Percentiles rank a stretch among this genome's conserved stretches.
Evolutionary conservation across 441 rosid genomes (phyloP).

Genomic region (Mallotus repandus): DNA sequence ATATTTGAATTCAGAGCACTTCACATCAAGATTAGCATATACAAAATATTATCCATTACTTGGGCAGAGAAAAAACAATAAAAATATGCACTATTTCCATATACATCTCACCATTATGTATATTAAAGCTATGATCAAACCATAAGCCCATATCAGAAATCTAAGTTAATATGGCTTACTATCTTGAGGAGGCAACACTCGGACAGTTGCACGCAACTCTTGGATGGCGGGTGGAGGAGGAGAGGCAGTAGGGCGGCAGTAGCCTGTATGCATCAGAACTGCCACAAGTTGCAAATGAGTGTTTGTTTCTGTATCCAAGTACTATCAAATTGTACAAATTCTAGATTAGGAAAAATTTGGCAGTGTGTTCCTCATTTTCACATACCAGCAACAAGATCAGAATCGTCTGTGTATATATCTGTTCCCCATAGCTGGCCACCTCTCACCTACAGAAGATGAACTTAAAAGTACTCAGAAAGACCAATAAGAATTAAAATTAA

Average conservation of each 20-base stretch:
- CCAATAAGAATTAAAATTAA: background rate
- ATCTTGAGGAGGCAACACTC: constrained; percentile 88
- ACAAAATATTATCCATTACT: background rate
- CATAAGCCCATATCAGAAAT: background rate
- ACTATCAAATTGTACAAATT: background rate
- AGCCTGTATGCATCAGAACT: constrained; percentile 99
- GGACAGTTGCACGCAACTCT: constrained; percentile 85
- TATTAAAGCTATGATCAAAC: background rate
- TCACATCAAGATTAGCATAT: background rate
- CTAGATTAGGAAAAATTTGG: background rate
- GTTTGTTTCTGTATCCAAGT: constrained; percentile 18
- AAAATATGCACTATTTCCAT: background rate
- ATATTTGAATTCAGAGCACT: too few relatives aligned
- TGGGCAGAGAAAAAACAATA: background rate
- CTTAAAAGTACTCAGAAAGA: background rate
- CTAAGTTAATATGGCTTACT: constrained; percentile 48
- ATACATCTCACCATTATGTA: background rate
- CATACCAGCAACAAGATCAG: constrained; percentile 99
- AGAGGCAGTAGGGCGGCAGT: constrained; percentile 97
- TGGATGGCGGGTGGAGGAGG: constrained; percentile 97
- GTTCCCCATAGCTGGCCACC: constrained; percentile 99
- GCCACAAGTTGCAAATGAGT: constrained; percentile 40
- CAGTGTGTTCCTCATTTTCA: constrained; percentile 12
- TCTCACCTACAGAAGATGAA: constrained; percentile 63
- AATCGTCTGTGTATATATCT: constrained; percentile 92